These are phyloP conservation scores for Rhodomyrtus psidioides DNA, from an alignment of 441 rosid genomes.

Conservation along the genomic window DNA sequence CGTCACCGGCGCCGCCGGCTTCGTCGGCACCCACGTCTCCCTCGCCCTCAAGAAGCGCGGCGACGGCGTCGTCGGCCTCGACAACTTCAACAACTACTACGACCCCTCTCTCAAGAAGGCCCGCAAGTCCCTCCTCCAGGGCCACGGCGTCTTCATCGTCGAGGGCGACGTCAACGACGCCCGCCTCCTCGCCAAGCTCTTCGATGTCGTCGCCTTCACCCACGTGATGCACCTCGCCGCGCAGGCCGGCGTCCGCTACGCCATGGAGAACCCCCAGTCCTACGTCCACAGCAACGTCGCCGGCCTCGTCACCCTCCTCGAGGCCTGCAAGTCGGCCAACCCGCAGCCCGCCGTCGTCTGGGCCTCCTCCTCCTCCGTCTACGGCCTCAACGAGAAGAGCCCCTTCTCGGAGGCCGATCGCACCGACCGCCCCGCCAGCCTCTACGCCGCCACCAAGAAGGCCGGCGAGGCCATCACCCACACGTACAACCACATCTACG, in stretches of 20 bases:
- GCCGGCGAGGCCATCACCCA: constrained; percentile 6
- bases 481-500: constrained; percentile 6
- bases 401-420: constrained; percentile 2
- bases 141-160: neutral
- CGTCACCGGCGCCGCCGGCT: constrained; percentile 2
- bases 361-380: constrained; percentile 4
- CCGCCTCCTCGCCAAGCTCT: constrained; percentile 3
- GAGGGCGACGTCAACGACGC: constrained; percentile 1
- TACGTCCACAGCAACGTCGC: constrained; percentile 5
- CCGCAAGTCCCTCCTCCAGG: neutral
- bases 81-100: neutral
- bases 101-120: constrained; percentile 2
- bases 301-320: constrained; percentile 3
- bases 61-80: constrained; percentile 1
- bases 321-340: constrained; percentile 1
- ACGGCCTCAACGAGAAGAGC: neutral
- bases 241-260: constrained; percentile 4
- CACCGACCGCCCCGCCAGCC: constrained; percentile 4
- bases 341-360: constrained; percentile 6
- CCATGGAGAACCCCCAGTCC: constrained; percentile 5
- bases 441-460: constrained; percentile 5
- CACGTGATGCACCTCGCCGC: constrained; percentile 8
- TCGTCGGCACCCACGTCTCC: constrained; percentile 5
- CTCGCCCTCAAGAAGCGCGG: constrained; percentile 6
- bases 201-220: constrained; percentile 1